Percentiles rank a stretch among this genome's conserved stretches.
These are phyloP conservation scores for Trichaptum fuscoviolaceum DNA, from an alignment of 768 basidiomycete genomes.

Conservation along the genomic window DNA sequence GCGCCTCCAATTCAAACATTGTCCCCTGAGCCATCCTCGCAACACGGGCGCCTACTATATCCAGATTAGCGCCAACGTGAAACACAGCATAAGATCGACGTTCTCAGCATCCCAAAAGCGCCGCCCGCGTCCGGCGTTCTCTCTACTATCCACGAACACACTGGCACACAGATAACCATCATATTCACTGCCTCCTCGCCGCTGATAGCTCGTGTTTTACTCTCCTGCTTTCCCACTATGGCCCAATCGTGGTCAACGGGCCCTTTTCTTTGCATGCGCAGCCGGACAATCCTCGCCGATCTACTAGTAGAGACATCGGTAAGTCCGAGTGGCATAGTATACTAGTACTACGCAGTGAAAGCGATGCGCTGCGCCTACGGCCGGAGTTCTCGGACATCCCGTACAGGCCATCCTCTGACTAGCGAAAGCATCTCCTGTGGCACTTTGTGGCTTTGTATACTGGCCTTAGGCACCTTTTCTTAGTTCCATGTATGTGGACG, in stretches of 20 bases:
- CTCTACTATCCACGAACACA: not conserved
- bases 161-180: not conserved
- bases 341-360: not conserved
- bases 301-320: not conserved
- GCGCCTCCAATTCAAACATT: no score
- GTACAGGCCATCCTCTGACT: not conserved
- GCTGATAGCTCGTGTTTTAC: not conserved
- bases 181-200: not conserved
- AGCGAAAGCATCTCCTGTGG: not conserved
- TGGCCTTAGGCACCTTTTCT: not conserved
- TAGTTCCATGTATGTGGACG: no score
- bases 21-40: no score
- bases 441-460: not conserved
- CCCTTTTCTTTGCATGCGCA: not conserved
- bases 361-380: not conserved
- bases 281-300: not conserved
- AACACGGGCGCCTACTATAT: not conserved
- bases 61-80: not conserved
- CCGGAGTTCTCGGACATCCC: not conserved
- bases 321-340: not conserved
- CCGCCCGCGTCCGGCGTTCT: not conserved
- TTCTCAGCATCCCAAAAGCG: not conserved
- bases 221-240: not conserved
- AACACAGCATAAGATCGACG: not conserved
- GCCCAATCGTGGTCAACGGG: not conserved